Evolutionary conservation across 2,329 filamentous ascomycete genomes (phyloP), one percentile per base, ranked within the genome.

Genomic region (Ascocoryne sarcoides): DNA sequence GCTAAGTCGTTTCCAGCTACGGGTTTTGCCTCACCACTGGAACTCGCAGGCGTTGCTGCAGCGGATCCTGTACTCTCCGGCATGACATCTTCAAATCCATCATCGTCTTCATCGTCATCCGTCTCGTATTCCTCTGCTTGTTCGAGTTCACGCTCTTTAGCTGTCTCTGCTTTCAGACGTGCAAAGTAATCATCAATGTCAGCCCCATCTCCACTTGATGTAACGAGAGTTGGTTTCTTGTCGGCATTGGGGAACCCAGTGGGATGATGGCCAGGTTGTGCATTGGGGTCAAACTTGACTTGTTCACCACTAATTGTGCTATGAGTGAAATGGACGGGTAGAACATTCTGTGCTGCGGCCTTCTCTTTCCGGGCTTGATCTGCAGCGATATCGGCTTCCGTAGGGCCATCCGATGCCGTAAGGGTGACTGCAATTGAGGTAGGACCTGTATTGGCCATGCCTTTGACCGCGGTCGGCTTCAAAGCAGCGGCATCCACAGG

Each of bases 351-450:
- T 50, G 70, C 67, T 2, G 78, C 75, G 47, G 79, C 68, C 59
- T 76, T 75, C 54, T 81, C 79, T 56, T 79, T 81, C 33, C 71
- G 69, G n/a, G 70, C 72, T 43, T 71, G 68, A 53, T 84, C 80
- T 23, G 75, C 76, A 26, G 74, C 73, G 57, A 75, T 74, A 53
- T 83, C 78, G 37, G 79, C 80, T 50, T 81, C 79, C 9, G 76
- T 75, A 4, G 73, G 78, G 10, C 81, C 79, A 36, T 77, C 74
- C 16, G 70, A 71, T 7, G 77, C 76, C 14, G 79, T 81, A 45
- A 87, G 81, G 43, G 74, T 79, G 44, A 86, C 76, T 12, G 75
- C 73, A 51, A 87, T 81, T 35, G 77, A 79, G 58, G 80, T 79
- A 4, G 80, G 79, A 0, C 75, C 79, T 7, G 73, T 76, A 47